phyloP scores from a whole-genome alignment of 768 basidiomycete species.

The Tubosaeta sp. region DNA sequence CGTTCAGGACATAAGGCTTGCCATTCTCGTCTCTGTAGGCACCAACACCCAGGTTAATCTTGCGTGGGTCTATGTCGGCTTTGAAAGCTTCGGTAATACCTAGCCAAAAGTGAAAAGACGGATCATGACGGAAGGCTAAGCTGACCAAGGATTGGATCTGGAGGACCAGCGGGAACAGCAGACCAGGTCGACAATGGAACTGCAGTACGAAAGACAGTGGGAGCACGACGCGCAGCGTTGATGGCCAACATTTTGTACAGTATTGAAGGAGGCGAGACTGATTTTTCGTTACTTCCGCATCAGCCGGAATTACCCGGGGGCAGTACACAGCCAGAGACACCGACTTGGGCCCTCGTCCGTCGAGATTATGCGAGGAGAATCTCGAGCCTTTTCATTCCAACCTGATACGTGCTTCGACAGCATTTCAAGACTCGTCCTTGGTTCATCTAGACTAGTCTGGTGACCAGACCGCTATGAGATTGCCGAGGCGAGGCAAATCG shows the following conservation, averaged over 20 bases:
- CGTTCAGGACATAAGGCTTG: slow-evolving; percentile 89
- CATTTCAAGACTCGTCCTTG: neutral
- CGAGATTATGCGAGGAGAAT: neutral
- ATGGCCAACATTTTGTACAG: slow-evolving; percentile 38
- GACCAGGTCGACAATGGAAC: slow-evolving; percentile 72
- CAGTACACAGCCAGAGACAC: neutral
- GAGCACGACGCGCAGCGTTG: slow-evolving; percentile 46
- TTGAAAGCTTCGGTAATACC: slow-evolving; percentile 95
- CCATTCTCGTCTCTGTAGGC: slow-evolving; percentile 92
- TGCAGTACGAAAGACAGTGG: slow-evolving; percentile 34
- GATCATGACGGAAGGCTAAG: slow-evolving; percentile 4
- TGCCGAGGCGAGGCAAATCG: too few relatives aligned
- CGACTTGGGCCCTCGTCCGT: neutral
- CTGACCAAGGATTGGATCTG: slow-evolving; percentile 87
- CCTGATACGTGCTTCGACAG: neutral
- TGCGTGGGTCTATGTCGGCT: slow-evolving; percentile 85
- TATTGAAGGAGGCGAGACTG: neutral
- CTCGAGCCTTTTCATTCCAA: neutral
- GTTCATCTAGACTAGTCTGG: too few relatives aligned
- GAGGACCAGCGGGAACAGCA: slow-evolving; percentile 80
- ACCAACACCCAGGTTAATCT: slow-evolving; percentile 98
- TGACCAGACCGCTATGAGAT: too few relatives aligned
- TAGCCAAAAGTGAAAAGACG: slow-evolving; percentile 27
- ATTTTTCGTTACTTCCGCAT: neutral
- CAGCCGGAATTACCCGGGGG: neutral